Evolutionary conservation across 129 eudicot species (phyloP).

Genomic region (Artemisia annua): DNA sequence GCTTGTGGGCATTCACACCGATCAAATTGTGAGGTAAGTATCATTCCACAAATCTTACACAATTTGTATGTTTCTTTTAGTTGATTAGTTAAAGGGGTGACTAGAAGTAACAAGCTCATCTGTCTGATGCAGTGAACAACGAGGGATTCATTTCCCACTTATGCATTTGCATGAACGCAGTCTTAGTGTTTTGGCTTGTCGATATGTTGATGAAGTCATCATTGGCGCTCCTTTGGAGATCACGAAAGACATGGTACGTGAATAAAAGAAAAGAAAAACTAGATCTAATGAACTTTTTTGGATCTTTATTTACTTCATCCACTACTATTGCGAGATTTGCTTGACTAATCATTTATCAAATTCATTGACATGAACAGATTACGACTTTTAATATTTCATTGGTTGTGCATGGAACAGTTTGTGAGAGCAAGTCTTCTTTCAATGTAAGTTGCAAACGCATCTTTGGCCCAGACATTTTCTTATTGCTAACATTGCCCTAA

Average conservation of each 20-base stretch:
- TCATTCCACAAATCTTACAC: neutral
- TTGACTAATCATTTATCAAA: neutral
- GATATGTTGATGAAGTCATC: constrained; percentile 60
- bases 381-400: constrained; percentile 75
- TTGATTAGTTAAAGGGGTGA: neutral
- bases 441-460: constrained; percentile 41
- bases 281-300: neutral
- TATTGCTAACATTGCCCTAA: neutral
- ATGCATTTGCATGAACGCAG: constrained; percentile 45
- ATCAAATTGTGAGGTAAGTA: constrained; percentile 63
- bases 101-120: constrained; percentile 7
- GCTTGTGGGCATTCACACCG: constrained; percentile 37
- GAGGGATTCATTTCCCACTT: constrained; percentile 35
- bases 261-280: neutral
- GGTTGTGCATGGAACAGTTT: constrained; percentile 67
- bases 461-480: neutral
- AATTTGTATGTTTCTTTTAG: neutral
- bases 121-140: constrained; percentile 26
- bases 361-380: constrained; percentile 43
- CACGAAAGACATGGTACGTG: constrained; percentile 68
- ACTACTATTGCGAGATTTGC: neutral
- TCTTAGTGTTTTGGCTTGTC: constrained; percentile 37
- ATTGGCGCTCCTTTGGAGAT: constrained; percentile 93
- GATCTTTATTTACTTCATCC: neutral
- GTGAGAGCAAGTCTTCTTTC: constrained; percentile 47